Conservation (phyloP, 2,329 filamentous ascomycete genomes). For the Fusarium praegraminearum region DNA sequence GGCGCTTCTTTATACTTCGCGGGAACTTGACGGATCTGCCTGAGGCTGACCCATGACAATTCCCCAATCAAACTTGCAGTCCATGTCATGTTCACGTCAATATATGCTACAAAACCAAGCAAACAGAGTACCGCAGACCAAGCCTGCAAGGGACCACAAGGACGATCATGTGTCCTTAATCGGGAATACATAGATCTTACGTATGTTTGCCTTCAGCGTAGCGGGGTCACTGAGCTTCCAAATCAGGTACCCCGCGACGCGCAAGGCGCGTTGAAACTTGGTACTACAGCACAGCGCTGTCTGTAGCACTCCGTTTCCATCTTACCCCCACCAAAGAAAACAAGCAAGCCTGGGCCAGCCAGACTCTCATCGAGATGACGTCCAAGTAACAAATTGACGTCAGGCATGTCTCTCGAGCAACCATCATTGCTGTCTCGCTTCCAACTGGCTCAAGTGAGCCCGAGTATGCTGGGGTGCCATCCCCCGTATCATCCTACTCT, state of each 20-base stretch:
- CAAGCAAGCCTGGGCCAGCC: conserved; percentile 3
- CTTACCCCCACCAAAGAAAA: conserved; percentile 25
- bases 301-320: not conserved
- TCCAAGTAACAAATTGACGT: conserved; percentile 38
- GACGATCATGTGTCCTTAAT: not conserved
- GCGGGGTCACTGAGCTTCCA: conserved; percentile 1
- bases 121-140: not conserved
- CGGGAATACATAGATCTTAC: not conserved
- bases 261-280: conserved; percentile 23
- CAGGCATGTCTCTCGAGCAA: conserved; percentile 27
- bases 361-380: conserved; percentile 34
- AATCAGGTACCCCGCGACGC: conserved; percentile 33
- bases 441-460: conserved; percentile 11
- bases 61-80: not conserved
- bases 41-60: conserved; percentile 7
- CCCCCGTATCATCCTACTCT: not conserved
- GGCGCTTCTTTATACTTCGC: conserved; percentile 16
- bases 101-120: not conserved
- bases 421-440: conserved; percentile 24
- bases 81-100: conserved; percentile 4
- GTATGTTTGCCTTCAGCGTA: not conserved
- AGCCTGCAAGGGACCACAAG: conserved; percentile 25
- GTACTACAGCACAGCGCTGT: not conserved
- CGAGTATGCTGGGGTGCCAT: conserved; percentile 8
- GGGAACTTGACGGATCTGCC: not conserved